Evolutionary conservation across 257 asterid species (phyloP).

Genomic region (Solanum habrochaites): DNA sequence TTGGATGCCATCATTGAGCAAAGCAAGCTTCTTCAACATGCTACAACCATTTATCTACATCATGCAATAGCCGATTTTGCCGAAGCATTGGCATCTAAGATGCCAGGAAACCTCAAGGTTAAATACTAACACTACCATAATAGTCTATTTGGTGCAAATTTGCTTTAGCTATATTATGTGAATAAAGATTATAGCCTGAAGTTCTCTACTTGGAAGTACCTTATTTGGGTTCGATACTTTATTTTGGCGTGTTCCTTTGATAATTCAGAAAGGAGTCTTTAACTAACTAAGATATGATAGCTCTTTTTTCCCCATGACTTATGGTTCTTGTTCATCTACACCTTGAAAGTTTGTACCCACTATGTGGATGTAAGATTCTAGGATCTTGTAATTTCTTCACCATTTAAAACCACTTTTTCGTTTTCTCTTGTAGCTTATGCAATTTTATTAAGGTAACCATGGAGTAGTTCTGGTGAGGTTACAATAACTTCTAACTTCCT

Average conservation of each 20-base stretch:
- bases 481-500: not conserved
- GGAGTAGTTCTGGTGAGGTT: not conserved
- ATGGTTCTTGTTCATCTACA: not conserved
- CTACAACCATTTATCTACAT: conserved; percentile 88
- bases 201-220: not conserved
- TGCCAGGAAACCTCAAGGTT: conserved; percentile 90
- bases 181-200: not conserved
- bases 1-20: conserved; percentile 62
- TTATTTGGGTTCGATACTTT: not conserved
- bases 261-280: not conserved
- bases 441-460: not conserved
- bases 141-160: not conserved
- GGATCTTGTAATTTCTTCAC: not conserved
- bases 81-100: conserved; percentile 78
- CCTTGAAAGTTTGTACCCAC: not conserved
- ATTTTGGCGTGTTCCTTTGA: not conserved
- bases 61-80: conserved; percentile 88
- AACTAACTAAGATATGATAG: not conserved
- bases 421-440: not conserved
- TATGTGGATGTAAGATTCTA: not conserved
- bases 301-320: not conserved
- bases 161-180: not conserved
- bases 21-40: conserved; percentile 91
- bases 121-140: not conserved
- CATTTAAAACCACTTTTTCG: not conserved